Conservation (phyloP, 345 rosid species). For the Ricinus communis region DNA sequence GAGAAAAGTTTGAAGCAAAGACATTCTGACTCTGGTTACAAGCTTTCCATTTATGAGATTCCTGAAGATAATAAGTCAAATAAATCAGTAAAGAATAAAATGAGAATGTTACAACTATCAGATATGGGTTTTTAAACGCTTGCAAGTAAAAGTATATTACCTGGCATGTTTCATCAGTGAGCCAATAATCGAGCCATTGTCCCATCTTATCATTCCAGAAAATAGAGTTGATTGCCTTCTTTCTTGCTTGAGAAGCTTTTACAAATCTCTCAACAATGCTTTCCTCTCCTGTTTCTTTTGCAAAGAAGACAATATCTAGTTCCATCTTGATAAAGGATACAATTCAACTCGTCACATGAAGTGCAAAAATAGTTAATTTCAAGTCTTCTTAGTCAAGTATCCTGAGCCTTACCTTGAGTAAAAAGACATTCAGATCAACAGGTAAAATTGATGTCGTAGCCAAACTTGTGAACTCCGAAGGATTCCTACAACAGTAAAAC, state of each 20-base stretch:
- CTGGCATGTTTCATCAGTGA: constrained; percentile 32
- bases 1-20: constrained; percentile 81
- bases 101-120: neutral
- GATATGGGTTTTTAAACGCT: neutral
- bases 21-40: constrained; percentile 57
- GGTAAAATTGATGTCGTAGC: constrained; percentile 77
- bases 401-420: constrained; percentile 53
- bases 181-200: constrained; percentile 94
- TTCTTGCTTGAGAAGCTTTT: constrained; percentile 58
- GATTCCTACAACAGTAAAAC: constrained; percentile 43
- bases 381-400: neutral
- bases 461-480: constrained; percentile 54
- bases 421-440: constrained; percentile 74
- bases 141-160: constrained; percentile 12
- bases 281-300: constrained; percentile 51
- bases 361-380: neutral
- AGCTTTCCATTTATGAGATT: constrained; percentile 54
- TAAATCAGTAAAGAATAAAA: neutral
- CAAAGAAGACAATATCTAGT: constrained; percentile 70
- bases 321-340: constrained; percentile 63
- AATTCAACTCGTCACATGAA: constrained; percentile 1
- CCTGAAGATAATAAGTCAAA: constrained; percentile 33
- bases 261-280: constrained; percentile 40
- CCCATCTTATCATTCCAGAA: constrained; percentile 76
- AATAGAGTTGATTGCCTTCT: constrained; percentile 51